Evolutionary conservation across 1,284 basidiomycete genomes (phyloP).

Genomic region (Pascua sp.): DNA sequence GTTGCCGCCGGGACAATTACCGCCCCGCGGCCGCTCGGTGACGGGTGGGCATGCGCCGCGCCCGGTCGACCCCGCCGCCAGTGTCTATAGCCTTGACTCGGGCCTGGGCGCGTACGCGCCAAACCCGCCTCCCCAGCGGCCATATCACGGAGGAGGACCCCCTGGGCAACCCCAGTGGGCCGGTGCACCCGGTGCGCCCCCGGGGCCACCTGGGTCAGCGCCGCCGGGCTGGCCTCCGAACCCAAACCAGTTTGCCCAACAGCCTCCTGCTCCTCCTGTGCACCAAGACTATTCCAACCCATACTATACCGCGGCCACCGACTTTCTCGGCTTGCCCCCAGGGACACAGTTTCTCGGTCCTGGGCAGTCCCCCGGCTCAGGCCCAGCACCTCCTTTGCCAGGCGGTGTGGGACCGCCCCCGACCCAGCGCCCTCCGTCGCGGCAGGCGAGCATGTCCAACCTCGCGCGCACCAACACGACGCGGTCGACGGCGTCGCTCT

Average conservation of each 20-base stretch:
- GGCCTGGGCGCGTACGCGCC: conserved; percentile 41
- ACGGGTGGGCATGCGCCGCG: conserved; percentile 17
- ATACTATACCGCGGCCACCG: conserved; percentile 60
- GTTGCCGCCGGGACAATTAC: not conserved
- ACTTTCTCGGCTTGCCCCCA: conserved; percentile 63
- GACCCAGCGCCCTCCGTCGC: conserved; percentile 18
- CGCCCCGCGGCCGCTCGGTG: conserved; percentile 13
- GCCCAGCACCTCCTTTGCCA: conserved; percentile 2
- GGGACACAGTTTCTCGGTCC: conserved; percentile 29
- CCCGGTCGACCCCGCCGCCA: conserved; percentile 33
- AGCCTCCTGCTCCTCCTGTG: too few relatives aligned
- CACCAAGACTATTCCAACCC: conserved; percentile 33
- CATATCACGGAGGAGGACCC: conserved; percentile 2
- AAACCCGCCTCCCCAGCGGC: not conserved
- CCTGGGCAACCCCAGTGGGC: too few relatives aligned
- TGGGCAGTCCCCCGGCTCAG: conserved; percentile 28
- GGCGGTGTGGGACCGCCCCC: conserved; percentile 1
- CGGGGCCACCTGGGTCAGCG: too few relatives aligned
- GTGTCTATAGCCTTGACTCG: conserved; percentile 46
- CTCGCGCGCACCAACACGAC: conserved; percentile 44
- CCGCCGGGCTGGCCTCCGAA: too few relatives aligned
- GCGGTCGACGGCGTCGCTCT: conserved; percentile 32
- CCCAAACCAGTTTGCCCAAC: too few relatives aligned
- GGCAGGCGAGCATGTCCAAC: conserved; percentile 34
- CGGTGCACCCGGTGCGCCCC: too few relatives aligned